These are phyloP conservation scores for Lasiodiplodia sp. DNA, from an alignment of 2,329 filamentous ascomycete genomes.

Conservation along the genomic window DNA sequence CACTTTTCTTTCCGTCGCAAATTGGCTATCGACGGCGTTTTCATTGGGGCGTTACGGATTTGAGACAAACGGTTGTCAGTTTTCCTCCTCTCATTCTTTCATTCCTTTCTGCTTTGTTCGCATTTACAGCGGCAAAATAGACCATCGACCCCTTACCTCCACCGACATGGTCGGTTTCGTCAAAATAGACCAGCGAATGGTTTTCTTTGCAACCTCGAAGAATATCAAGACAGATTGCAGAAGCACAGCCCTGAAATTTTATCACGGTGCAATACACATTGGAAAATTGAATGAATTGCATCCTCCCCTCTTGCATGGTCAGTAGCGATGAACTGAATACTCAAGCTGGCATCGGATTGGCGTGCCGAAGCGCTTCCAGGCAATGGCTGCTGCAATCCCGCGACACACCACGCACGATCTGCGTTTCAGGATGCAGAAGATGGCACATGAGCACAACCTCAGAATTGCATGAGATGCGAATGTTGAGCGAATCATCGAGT, in stretches of 20 bases:
- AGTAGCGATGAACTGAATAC: background rate
- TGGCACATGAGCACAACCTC: background rate
- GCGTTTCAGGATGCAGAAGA: background rate
- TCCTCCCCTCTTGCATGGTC: background rate
- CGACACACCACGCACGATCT: background rate
- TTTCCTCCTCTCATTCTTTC: background rate
- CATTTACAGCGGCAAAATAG: slow-evolving; percentile 17
- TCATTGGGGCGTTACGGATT: background rate
- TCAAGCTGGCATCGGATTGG: background rate
- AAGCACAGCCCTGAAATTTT: background rate
- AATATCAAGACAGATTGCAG: background rate
- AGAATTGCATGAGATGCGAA: background rate
- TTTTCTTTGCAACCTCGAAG: slow-evolving; percentile 4
- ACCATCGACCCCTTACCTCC: background rate
- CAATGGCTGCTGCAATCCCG: background rate
- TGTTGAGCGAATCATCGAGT: background rate
- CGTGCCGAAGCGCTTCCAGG: background rate
- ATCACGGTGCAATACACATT: background rate
- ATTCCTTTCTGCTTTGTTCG: background rate
- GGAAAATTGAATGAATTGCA: background rate
- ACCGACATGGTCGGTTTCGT: background rate
- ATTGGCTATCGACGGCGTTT: slow-evolving; percentile 5
- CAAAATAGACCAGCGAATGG: slow-evolving; percentile 12
- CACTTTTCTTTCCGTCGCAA: background rate
- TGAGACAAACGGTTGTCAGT: background rate